Evolutionary conservation across 148 eudicot species (phyloP).

Genomic region (Vaccinium darrowii): DNA sequence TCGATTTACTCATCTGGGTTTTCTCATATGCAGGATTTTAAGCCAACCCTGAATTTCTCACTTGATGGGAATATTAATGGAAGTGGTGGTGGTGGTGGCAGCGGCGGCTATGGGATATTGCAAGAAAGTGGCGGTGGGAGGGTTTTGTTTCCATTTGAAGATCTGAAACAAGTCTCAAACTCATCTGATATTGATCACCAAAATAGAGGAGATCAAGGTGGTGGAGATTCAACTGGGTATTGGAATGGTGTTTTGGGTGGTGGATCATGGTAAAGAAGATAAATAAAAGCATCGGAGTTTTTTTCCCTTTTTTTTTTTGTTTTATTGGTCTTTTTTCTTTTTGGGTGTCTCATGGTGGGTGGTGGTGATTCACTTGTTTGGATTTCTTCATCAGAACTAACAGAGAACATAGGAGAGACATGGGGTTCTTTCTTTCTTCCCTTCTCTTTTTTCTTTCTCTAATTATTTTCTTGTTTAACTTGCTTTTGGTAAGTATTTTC

Average conservation of each 20-base stretch:
- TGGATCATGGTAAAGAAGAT: slow-evolving; percentile 61
- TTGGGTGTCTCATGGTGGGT: not conserved
- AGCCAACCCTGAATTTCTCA: slow-evolving; percentile 53
- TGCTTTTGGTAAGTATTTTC: not conserved
- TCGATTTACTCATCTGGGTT: slow-evolving; percentile 51
- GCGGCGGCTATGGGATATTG: slow-evolving; percentile 36
- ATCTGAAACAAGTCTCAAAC: slow-evolving; percentile 48
- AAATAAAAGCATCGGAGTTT: not conserved
- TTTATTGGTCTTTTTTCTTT: not conserved
- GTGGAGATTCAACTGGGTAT: slow-evolving; percentile 61
- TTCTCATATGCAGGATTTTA: slow-evolving; percentile 26
- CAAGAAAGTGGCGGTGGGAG: slow-evolving; percentile 38
- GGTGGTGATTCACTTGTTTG: slow-evolving; percentile 34
- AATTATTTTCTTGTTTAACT: not conserved
- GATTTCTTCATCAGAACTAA: slow-evolving; percentile 37
- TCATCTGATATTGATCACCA: slow-evolving; percentile 25
- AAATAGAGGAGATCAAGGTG: slow-evolving; percentile 21
- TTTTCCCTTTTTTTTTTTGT: not conserved
- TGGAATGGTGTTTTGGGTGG: slow-evolving; percentile 78
- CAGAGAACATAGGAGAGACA: slow-evolving; percentile 36
- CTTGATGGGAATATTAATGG: slow-evolving; percentile 38
- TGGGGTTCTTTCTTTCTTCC: slow-evolving; percentile 15
- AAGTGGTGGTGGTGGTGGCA: slow-evolving; percentile 24
- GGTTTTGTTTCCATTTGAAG: slow-evolving; percentile 74
- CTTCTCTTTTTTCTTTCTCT: not conserved